Conservation (phyloP, 176 grass and related monocot genomes). For the Alloteropsis semialata region DNA sequence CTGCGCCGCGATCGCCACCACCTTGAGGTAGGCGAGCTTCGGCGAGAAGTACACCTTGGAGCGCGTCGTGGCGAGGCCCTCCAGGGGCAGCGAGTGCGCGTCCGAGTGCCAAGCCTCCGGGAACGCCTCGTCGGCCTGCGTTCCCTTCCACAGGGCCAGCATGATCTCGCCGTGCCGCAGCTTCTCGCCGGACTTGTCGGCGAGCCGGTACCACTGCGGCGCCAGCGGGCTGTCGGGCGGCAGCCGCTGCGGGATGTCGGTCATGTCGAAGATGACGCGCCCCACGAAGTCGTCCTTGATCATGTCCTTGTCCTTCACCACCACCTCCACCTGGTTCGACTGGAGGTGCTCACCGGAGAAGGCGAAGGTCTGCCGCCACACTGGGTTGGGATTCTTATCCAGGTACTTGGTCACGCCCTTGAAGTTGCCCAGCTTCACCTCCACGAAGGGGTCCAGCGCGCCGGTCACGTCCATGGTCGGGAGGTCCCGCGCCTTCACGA, state of each 20-base stretch:
- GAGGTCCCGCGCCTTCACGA: constrained; percentile 73
- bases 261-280: constrained; percentile 49
- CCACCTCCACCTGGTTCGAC: constrained; percentile 52
- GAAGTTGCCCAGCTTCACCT: constrained; percentile 83
- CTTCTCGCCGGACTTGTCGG: constrained; percentile 41
- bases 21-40: constrained; percentile 63
- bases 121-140: constrained; percentile 85
- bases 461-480: constrained; percentile 65
- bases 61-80: constrained; percentile 36
- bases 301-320: constrained; percentile 73
- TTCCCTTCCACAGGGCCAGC: constrained; percentile 68
- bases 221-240: constrained; percentile 82
- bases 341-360: constrained; percentile 63
- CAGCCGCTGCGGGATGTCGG: constrained; percentile 49
- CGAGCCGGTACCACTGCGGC: constrained; percentile 74
- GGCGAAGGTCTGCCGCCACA: constrained; percentile 77
- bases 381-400: constrained; percentile 74
- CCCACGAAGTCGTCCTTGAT: constrained; percentile 73
- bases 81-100: constrained; percentile 40
- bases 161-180: constrained; percentile 71
- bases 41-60: constrained; percentile 81
- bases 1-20: constrained; percentile 52
- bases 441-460: constrained; percentile 77
- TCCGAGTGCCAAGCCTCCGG: constrained; percentile 83
- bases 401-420: constrained; percentile 55